phyloP scores from a whole-genome alignment of 495 filamentous ascomycete species.

The Xylaria acuta region DNA sequence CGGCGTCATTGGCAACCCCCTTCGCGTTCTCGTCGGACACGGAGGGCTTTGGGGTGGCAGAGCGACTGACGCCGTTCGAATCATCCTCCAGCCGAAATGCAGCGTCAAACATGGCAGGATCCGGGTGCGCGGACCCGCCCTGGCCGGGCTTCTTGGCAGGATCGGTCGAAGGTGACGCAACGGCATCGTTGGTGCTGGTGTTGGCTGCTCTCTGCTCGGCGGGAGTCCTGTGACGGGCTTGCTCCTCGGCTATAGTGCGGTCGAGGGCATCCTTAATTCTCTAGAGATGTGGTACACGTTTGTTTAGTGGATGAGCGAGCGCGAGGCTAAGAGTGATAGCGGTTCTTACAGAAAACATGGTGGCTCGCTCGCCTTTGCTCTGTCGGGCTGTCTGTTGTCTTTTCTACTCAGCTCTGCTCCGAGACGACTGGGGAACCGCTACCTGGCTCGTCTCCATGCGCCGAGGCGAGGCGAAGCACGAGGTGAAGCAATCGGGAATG shows the following conservation, averaged over 20 bases:
- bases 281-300: slow-evolving; percentile 47
- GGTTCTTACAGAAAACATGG: slow-evolving; percentile 58
- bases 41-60: slow-evolving; percentile 59
- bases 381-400: not conserved
- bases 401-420: not conserved
- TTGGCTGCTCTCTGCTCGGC: slow-evolving; percentile 56
- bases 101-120: slow-evolving; percentile 83
- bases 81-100: slow-evolving; percentile 80
- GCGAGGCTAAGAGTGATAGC: not conserved
- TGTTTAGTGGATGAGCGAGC: not conserved
- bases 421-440: not conserved
- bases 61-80: slow-evolving; percentile 59
- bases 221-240: slow-evolving; percentile 70
- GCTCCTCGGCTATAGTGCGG: slow-evolving; percentile 85
- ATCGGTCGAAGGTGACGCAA: slow-evolving; percentile 24
- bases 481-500: not conserved
- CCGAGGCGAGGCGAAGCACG: not conserved
- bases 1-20: slow-evolving; percentile 37
- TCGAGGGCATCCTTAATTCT: slow-evolving; percentile 87
- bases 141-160: slow-evolving; percentile 57
- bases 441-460: slow-evolving; percentile 28
- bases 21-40: slow-evolving; percentile 28
- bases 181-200: slow-evolving; percentile 29
- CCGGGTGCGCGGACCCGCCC: slow-evolving; percentile 56
- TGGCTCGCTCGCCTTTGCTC: slow-evolving; percentile 28